Conservation (phyloP, 306 rosid species). For the Vigna mungo region DNA sequence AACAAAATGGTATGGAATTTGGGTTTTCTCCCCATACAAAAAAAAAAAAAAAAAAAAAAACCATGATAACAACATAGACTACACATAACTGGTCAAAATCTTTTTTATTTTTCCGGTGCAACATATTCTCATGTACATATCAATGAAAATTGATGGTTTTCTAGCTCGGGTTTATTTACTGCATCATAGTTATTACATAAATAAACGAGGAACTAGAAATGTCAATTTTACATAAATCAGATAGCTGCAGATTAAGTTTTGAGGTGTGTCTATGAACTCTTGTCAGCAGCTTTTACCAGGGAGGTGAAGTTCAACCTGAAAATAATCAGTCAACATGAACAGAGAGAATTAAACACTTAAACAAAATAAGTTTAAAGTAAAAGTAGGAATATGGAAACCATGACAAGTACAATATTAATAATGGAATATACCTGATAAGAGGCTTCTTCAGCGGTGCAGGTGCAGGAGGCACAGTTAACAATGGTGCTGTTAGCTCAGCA, state of each 20-base stretch:
- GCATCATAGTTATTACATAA: constrained; percentile 46
- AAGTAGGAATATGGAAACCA: constrained; percentile 29
- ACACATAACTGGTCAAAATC: constrained; percentile 13
- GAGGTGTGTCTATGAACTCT: constrained; percentile 55
- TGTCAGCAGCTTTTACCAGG: constrained; percentile 70
- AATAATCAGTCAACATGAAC: constrained; percentile 25
- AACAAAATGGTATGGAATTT: no score
- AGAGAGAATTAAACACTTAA: constrained; percentile 25
- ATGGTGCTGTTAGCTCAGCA: constrained; percentile 69
- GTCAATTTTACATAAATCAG: constrained; percentile 30
- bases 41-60: background rate
- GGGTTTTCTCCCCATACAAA: no score
- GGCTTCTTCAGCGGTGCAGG: constrained; percentile 66
- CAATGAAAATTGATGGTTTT: constrained; percentile 24
- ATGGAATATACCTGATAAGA: constrained; percentile 67
- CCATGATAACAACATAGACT: background rate
- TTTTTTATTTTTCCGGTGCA: constrained; percentile 22
- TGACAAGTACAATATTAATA: background rate
- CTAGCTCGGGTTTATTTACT: constrained; percentile 46
- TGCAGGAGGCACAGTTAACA: constrained; percentile 53
- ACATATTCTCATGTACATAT: constrained; percentile 40
- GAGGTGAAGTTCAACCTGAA: constrained; percentile 92
- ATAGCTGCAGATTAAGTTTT: constrained; percentile 29
- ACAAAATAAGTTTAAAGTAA: background rate
- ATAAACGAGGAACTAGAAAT: constrained; percentile 28